Conservation (phyloP, 306 rosid species). For the Potentilla sterilis region DNA sequence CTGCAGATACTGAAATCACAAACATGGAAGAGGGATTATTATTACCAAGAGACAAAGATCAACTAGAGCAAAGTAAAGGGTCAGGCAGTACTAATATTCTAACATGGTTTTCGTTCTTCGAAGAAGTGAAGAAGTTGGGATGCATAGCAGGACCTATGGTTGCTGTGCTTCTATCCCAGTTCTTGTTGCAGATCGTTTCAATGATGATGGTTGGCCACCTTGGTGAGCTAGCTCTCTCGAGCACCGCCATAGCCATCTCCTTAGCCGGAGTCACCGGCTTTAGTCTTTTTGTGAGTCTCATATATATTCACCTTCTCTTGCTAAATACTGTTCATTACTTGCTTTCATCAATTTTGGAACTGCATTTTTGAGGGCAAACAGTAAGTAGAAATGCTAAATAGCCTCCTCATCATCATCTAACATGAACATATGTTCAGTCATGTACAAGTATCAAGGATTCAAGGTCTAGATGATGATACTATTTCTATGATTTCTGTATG, state of each 20-base stretch:
- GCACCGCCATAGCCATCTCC: too few species aligned
- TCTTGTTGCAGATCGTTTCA: constrained; percentile 46
- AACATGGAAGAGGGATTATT: too few species aligned
- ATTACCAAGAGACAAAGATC: too few species aligned
- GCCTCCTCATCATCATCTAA: background rate
- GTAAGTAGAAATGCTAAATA: background rate
- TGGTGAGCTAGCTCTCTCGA: too few species aligned
- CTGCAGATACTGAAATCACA: too few species aligned
- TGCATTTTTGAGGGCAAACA: background rate
- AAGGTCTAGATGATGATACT: too few species aligned
- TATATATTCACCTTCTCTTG: background rate
- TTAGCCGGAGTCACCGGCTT: too few species aligned
- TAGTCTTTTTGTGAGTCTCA: constrained; percentile 35
- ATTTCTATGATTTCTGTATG: too few species aligned
- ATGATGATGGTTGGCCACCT: constrained; percentile 17
- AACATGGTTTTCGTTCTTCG: too few species aligned
- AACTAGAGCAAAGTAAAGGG: too few species aligned
- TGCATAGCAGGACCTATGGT: constrained; percentile 54
- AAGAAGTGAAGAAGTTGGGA: constrained; percentile 25
- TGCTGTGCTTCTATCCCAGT: constrained; percentile 44
- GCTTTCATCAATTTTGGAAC: background rate
- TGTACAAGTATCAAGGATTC: too few species aligned
- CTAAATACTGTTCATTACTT: background rate
- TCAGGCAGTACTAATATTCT: too few species aligned
- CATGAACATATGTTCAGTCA: background rate